A percentile compares a stretch with the other conserved stretches of the same genome.
Evolutionary conservation across 2,329 filamentous ascomycete species (phyloP).

Genomic region (Alternaria angustiovoidea): DNA sequence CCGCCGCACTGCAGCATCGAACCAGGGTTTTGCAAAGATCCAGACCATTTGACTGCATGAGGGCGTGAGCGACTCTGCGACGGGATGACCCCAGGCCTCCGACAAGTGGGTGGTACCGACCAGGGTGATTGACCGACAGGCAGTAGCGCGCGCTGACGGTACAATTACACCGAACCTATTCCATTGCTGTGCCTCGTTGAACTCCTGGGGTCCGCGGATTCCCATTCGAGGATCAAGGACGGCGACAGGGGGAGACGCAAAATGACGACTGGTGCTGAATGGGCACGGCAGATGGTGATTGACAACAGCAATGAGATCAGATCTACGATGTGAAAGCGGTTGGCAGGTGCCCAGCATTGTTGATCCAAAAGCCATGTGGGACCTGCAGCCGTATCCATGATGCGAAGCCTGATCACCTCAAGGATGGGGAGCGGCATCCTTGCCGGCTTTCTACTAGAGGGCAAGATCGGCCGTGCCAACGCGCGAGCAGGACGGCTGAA

Average conservation of each 20-base stretch:
- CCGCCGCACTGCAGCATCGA: neutral
- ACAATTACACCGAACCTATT: slow-evolving; percentile 12
- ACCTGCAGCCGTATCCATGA: slow-evolving; percentile 13
- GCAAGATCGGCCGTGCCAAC: neutral
- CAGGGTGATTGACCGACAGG: slow-evolving; percentile 5
- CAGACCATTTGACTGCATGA: slow-evolving; percentile 2
- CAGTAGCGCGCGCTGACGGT: slow-evolving; percentile 14
- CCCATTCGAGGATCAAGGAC: neutral
- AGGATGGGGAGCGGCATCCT: slow-evolving; percentile 1
- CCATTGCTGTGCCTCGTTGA: neutral
- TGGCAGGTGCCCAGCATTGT: slow-evolving; percentile 1
- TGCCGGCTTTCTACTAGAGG: neutral
- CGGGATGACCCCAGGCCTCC: slow-evolving; percentile 4
- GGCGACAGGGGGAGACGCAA: neutral
- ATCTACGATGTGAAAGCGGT: neutral
- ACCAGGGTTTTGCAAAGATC: slow-evolving; percentile 1
- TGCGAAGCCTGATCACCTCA: slow-evolving; percentile 11
- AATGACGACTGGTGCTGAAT: neutral
- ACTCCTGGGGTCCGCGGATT: neutral
- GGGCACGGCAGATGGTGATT: neutral
- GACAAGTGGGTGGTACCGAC: neutral
- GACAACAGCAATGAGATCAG: neutral
- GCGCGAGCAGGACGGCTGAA: neutral
- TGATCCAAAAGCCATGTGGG: slow-evolving; percentile 11
- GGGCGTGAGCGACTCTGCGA: neutral